These are phyloP conservation scores for Microcyclospora pomicola DNA, from an alignment of 2,329 filamentous ascomycete genomes.

Conservation along the genomic window DNA sequence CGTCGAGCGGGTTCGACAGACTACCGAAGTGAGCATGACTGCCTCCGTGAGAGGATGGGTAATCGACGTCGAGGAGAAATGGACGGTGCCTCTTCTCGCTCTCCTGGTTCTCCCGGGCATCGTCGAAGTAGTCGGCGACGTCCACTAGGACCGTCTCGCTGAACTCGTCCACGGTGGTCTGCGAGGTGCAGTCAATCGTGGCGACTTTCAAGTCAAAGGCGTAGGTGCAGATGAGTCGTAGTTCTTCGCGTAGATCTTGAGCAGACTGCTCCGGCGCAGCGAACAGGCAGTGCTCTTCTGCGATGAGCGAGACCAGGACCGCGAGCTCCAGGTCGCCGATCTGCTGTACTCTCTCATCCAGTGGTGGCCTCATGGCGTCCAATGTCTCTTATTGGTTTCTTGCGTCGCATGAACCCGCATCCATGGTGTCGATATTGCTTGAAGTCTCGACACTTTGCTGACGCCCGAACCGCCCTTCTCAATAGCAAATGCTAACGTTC, in stretches of 20 bases:
- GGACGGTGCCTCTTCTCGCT: background rate
- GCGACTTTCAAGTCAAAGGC: constrained; percentile 60
- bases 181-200: constrained; percentile 56
- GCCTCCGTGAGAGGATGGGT: constrained; percentile 5
- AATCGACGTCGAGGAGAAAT: constrained; percentile 6
- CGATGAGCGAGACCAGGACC: constrained; percentile 64
- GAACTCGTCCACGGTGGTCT: constrained; percentile 72
- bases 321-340: constrained; percentile 84
- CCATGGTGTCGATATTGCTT: too few species aligned
- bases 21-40: constrained; percentile 6
- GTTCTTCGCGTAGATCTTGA: constrained; percentile 13
- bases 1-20: constrained; percentile 26
- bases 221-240: constrained; percentile 51
- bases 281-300: constrained; percentile 78
- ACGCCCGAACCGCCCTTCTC: too few species aligned
- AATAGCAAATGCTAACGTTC: too few species aligned
- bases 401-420: too few species aligned
- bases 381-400: too few species aligned
- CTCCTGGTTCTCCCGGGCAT: constrained; percentile 1
- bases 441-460: too few species aligned
- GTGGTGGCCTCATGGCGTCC: constrained; percentile 7
- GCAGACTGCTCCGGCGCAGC: constrained; percentile 45
- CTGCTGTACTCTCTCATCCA: constrained; percentile 48
- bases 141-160: constrained; percentile 51
- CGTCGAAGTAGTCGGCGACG: constrained; percentile 11